These are phyloP conservation scores for Hondaea fermentalgiana DNA, from an alignment of 108 stramenopile species.

Conservation along the genomic window DNA sequence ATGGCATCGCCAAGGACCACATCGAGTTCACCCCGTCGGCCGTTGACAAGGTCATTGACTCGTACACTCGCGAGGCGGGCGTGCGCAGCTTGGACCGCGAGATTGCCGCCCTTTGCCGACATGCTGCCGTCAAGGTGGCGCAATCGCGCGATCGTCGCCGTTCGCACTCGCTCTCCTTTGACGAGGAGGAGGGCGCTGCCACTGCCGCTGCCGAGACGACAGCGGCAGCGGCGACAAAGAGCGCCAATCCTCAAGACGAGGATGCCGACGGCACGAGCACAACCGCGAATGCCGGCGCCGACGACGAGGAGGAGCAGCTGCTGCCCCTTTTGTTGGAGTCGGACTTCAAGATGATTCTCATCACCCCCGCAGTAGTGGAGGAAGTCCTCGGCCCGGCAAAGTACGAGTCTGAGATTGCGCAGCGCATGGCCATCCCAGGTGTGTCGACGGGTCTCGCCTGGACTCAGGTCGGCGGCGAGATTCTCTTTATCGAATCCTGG, in stretches of 20 bases:
- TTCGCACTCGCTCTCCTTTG: constrained; percentile 64
- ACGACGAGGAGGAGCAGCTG: neutral
- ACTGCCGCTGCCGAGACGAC: neutral
- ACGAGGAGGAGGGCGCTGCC: neutral
- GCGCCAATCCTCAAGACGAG: neutral
- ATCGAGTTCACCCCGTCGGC: constrained; percentile 61
- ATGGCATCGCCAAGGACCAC: constrained; percentile 64
- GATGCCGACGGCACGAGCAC: neutral
- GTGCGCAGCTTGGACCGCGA: constrained; percentile 78
- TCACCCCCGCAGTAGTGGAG: constrained; percentile 57
- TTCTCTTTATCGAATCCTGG: constrained; percentile 86
- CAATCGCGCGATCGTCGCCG: constrained; percentile 33
- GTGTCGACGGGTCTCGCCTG: constrained; percentile 94
- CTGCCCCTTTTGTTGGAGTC: neutral
- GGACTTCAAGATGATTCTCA: neutral
- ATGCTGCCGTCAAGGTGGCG: constrained; percentile 15
- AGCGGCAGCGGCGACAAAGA: neutral
- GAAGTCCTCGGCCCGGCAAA: constrained; percentile 85
- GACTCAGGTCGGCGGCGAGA: constrained; percentile 89
- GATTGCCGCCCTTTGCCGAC: neutral
- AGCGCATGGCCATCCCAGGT: constrained; percentile 75
- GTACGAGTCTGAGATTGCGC: constrained; percentile 76
- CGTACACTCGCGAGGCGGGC: constrained; percentile 92
- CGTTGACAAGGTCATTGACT: constrained; percentile 71
- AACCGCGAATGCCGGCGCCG: neutral